Percentiles rank a stretch among this genome's conserved stretches.
Conservation (phyloP, 208 protist genomes). For the Endotrypanum monterogeii region DNA sequence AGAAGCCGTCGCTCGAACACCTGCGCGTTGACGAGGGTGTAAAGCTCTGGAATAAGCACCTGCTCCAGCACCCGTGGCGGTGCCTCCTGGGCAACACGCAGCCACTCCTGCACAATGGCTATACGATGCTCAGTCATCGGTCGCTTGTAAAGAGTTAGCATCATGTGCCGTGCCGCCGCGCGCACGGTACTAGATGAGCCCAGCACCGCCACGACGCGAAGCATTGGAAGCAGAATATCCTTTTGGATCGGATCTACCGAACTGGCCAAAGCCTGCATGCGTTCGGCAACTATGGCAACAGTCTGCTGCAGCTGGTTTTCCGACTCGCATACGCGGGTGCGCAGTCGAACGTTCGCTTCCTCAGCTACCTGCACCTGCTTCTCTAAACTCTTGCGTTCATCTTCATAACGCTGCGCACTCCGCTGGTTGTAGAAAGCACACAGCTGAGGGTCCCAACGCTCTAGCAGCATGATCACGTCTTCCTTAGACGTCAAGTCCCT, state of each 20-base stretch:
- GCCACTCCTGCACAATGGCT: slow-evolving; percentile 53
- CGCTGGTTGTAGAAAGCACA: neutral
- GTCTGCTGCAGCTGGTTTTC: slow-evolving; percentile 32
- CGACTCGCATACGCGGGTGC: slow-evolving; percentile 27
- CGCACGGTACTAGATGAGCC: slow-evolving; percentile 33
- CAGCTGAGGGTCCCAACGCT: slow-evolving; percentile 18
- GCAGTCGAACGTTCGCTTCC: slow-evolving; percentile 15
- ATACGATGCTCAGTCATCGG: slow-evolving; percentile 45
- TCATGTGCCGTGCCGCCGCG: slow-evolving; percentile 42
- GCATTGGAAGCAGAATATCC: slow-evolving; percentile 63
- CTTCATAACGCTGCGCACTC: neutral
- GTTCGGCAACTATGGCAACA: slow-evolving; percentile 43
- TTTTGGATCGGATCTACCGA: slow-evolving; percentile 58
- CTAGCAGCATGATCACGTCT: slow-evolving; percentile 17
- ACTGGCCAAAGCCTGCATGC: slow-evolving; percentile 44
- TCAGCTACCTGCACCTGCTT: slow-evolving; percentile 4
- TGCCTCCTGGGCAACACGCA: slow-evolving; percentile 41
- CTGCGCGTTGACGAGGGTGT: slow-evolving; percentile 57
- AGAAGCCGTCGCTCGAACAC: slow-evolving; percentile 56
- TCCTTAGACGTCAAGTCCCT: slow-evolving; percentile 6
- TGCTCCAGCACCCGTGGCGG: slow-evolving; percentile 42
- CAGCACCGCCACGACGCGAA: slow-evolving; percentile 40
- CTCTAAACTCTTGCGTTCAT: neutral
- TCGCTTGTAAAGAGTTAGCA: slow-evolving; percentile 62
- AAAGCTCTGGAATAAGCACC: slow-evolving; percentile 70